These are phyloP conservation scores for Trametes cinnabarina DNA, from an alignment of 768 basidiomycete genomes.

Conservation along the genomic window DNA sequence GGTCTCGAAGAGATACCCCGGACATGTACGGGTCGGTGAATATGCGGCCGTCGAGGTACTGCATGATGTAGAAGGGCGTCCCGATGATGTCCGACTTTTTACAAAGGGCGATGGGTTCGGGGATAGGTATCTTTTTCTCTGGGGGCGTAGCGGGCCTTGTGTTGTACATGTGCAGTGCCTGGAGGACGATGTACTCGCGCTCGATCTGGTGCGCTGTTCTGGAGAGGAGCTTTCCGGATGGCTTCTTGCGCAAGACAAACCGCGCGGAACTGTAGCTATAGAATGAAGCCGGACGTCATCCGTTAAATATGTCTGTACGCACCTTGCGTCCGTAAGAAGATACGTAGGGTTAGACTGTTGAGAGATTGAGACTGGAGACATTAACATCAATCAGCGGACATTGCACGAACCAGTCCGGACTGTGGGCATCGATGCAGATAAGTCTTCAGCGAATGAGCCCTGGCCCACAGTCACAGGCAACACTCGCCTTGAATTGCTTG, in stretches of 20 bases:
- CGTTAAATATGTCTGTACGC: too few species aligned
- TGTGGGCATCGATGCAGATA: too few species aligned
- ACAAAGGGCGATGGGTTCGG: conserved; percentile 80
- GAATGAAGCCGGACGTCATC: too few species aligned
- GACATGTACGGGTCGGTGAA: conserved; percentile 84
- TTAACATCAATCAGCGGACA: too few species aligned
- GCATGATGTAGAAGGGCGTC: conserved; percentile 95
- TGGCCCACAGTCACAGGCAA: too few species aligned
- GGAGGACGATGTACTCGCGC: conserved; percentile 73
- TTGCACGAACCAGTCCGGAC: too few species aligned
- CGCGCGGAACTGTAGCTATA: conserved; percentile 31
- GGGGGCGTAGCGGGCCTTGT: conserved; percentile 44
- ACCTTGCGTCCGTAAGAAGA: too few species aligned
- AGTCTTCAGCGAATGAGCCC: too few species aligned
- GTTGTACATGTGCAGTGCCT: conserved; percentile 49
- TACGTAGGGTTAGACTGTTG: too few species aligned
- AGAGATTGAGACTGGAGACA: too few species aligned
- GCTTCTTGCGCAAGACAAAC: conserved; percentile 92
- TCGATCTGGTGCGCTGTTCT: conserved; percentile 94
- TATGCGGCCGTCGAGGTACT: conserved; percentile 92
- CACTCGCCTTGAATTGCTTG: conserved; percentile 88
- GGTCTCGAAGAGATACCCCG: conserved; percentile 56
- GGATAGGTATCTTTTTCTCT: conserved; percentile 70
- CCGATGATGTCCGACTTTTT: conserved; percentile 78
- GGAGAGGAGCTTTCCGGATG: conserved; percentile 81